Evolutionary conservation across 2,329 filamentous ascomycete species (phyloP), one percentile per base, ranked within the genome.

Genomic region (Podosphaera leucotricha): DNA sequence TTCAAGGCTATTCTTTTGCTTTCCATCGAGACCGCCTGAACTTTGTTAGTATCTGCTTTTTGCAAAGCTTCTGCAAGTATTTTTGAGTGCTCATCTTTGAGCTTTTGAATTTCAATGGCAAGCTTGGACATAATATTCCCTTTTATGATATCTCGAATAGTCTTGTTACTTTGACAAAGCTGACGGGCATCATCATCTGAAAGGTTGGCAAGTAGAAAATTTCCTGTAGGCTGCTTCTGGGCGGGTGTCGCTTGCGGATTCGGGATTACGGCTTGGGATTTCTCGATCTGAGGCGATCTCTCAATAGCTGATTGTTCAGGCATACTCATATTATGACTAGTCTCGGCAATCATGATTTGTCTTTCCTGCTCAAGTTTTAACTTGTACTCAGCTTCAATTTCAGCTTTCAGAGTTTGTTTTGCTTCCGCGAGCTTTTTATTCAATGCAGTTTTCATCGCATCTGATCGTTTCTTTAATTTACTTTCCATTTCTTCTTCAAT

Each of bases 1-100:
- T 80, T 80, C 41, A 82, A 64, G 1, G 72, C 72, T 44, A 71
- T 72, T 58, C 82, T 83, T 64, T 86, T 86, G 30, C 76, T 72
- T 38, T 77, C 75, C 62, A 90, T 70, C 48, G 79, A 70, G 43
- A 79, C 71, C 2, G 77, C 78, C 22, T 79, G 69, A 8, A 43
- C 44, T 44, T 54, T 52, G 16, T 46, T 41, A 30, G 41, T 46
- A 22, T 56, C 55, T 2, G 55, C 55, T 41, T 56, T 57, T 48
- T 77, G 70, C 44, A 66, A 64, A 10, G 70, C 72, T 43, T 67
- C 64, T 72, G 45, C 36, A 8, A 52, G 35, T 33, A 77, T 68
- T 24, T 50, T 51, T 38, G 48, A 72, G 44, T 50, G 44, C 51
- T 75, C 72, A 1, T 68, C 63, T 50, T 68, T 70, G 24, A 73